These are phyloP conservation scores for Oehlia diaphana DNA, from an alignment of 192 early-diverging fungal genomes.

Conservation along the genomic window DNA sequence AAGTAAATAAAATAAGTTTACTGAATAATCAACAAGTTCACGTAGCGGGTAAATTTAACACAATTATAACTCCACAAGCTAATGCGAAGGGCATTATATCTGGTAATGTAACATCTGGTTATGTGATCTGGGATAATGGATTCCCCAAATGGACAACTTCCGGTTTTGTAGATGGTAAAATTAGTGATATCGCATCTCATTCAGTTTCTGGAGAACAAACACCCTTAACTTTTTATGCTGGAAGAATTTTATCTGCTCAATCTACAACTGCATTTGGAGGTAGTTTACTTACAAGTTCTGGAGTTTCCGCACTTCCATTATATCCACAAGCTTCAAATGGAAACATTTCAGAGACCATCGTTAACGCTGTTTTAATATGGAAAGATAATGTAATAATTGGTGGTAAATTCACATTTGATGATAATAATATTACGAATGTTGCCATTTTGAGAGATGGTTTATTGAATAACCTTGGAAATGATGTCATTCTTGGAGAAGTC, in stretches of 20 bases:
- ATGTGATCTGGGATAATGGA: constrained; percentile 11
- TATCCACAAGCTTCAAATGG: constrained; percentile 9
- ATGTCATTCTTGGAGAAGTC: constrained; percentile 40
- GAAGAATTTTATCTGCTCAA: neutral
- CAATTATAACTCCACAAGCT: neutral
- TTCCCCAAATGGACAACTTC: neutral
- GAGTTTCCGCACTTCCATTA: constrained; percentile 9
- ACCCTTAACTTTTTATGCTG: constrained; percentile 3
- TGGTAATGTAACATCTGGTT: constrained; percentile 26
- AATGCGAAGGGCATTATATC: neutral
- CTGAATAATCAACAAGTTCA: constrained; percentile 16
- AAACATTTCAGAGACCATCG: constrained; percentile 26
- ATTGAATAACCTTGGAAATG: constrained; percentile 39
- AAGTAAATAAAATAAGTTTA: constrained; percentile 9
- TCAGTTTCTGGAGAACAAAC: neutral
- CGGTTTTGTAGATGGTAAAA: neutral
- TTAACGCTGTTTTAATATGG: constrained; percentile 58
- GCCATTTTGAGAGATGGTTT: constrained; percentile 41
- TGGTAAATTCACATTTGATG: constrained; percentile 50
- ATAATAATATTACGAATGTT: constrained; percentile 43
- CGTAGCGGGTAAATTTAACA: constrained; percentile 30
- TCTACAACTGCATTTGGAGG: constrained; percentile 15
- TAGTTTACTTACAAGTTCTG: constrained; percentile 25
- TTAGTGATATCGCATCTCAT: neutral
- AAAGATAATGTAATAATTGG: constrained; percentile 53